Conservation (phyloP, 257 asterid genomes). For the Solanum rostratum region DNA sequence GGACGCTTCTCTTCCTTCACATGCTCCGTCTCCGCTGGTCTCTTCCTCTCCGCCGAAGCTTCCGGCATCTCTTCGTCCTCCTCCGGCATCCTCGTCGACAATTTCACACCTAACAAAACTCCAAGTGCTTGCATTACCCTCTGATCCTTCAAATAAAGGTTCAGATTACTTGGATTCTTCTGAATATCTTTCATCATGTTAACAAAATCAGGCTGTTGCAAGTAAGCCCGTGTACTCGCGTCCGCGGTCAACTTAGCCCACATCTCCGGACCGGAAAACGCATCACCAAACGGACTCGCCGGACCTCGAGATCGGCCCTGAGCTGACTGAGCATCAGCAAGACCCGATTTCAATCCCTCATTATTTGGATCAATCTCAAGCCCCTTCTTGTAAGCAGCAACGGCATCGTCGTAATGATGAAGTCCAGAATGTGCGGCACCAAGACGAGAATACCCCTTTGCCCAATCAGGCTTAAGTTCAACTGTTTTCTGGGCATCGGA, state of each 20-base stretch:
- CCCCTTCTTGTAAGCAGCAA: conserved; percentile 61
- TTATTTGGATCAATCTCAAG: conserved; percentile 75
- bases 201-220: conserved; percentile 77
- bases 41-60: conserved; percentile 37
- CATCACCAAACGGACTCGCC: conserved; percentile 61
- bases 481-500: conserved; percentile 84
- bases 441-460: conserved; percentile 80
- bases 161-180: conserved; percentile 57
- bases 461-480: conserved; percentile 80
- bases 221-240: conserved; percentile 42
- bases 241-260: conserved; percentile 74
- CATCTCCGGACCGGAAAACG: conserved; percentile 19
- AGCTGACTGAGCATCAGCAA: conserved; percentile 65
- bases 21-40: conserved; percentile 29
- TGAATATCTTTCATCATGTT: conserved; percentile 84
- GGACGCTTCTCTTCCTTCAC: conserved; percentile 38
- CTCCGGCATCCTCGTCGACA: conserved; percentile 43
- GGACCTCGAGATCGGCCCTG: conserved; percentile 17
- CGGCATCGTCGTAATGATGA: conserved; percentile 43
- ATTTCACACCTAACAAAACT: conserved; percentile 51
- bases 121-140: conserved; percentile 88
- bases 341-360: conserved; percentile 74
- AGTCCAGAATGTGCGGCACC: conserved; percentile 84
- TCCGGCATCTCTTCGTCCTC: conserved; percentile 39
- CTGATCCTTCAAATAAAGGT: conserved; percentile 62